Evolutionary conservation across 1,284 basidiomycete genomes (phyloP).

Genomic region (Austroboletus niveus): DNA sequence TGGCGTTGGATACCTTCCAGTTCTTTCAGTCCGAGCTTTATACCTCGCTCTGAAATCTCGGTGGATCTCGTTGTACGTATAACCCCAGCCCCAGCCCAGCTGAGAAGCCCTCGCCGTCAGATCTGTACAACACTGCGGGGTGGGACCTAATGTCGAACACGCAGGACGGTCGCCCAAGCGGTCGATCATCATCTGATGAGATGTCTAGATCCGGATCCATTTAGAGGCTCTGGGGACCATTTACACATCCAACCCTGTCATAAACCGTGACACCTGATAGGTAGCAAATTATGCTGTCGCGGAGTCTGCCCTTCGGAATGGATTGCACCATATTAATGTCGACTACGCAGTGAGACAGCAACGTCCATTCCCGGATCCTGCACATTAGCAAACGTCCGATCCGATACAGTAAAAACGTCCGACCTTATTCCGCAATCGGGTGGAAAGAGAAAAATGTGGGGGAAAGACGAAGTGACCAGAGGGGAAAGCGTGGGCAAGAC

Average conservation of each 20-base stretch:
- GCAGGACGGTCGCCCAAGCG: slow-evolving; percentile 6
- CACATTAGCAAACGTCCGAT: slow-evolving; percentile 1
- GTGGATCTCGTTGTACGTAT: slow-evolving; percentile 3
- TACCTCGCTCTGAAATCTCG: slow-evolving; percentile 13
- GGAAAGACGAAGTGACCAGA: neutral
- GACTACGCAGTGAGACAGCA: slow-evolving; percentile 11
- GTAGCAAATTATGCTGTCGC: slow-evolving; percentile 17
- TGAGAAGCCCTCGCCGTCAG: slow-evolving; percentile 16
- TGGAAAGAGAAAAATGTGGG: neutral
- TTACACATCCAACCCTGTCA: slow-evolving; percentile 15
- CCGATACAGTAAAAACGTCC: neutral
- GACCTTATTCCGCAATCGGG: neutral
- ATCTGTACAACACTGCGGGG: slow-evolving; percentile 19
- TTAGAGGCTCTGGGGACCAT: slow-evolving; percentile 16
- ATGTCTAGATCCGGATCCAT: slow-evolving; percentile 23
- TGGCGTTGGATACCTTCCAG: neutral
- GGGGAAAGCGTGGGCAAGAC: slow-evolving; percentile 19
- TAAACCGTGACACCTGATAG: slow-evolving; percentile 16
- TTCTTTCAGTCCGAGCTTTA: slow-evolving; percentile 17
- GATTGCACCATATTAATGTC: slow-evolving; percentile 6
- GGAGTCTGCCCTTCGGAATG: slow-evolving; percentile 19
- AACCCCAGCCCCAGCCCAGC: slow-evolving; percentile 13
- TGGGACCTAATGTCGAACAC: slow-evolving; percentile 18
- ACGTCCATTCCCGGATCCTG: slow-evolving; percentile 10
- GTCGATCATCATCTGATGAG: slow-evolving; percentile 26